Base-by-base conservation (phyloP, 2,329 filamentous ascomycete species). In the Curvularia verruculosa region DNA sequence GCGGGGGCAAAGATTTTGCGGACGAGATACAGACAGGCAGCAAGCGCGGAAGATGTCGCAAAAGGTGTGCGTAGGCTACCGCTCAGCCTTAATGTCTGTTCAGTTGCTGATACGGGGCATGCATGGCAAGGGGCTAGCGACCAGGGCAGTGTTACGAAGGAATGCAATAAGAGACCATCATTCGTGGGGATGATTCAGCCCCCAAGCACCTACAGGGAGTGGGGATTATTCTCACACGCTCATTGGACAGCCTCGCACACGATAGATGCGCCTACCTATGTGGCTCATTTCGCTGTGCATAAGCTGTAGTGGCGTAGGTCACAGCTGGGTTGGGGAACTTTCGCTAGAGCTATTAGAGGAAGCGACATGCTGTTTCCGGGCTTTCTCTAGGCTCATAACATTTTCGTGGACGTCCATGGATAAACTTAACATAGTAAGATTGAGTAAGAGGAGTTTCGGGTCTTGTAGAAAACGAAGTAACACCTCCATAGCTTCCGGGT, bases 231-330 rank as follows among this genome's bases (percentile, higher is more conserved):
- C 26, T 5, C 15, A 19, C 10, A 4, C n/a, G n/a, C 21, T 31
- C 24, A 45, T 45, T 45, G 43, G 43, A 26, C n/a, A 45, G 43
- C 43, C 43, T 45, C 18, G 43, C 26, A 7, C 41, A 29, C 15
- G 21, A 44, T 44, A n/a, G 15, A 44, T n/a, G 26, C 43, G 1
- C 26, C 2, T 21, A 10, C 26, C 10, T 8, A 13, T 12, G 6
- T 45, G 43, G 31, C 26, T 26, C 26, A 26, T 45, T 45, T 45
- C n/a, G 5, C 13, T 31, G n/a, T 12, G 39, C 39, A 24, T 41
- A 7, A 8, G 21, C 12, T 24, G 43, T 21, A 3, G 26, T 45
- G n/a, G 43, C 26, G 8, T 21, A 19, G 24, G 2, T n/a, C 13
- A 24, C 21, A 41, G 13, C 21, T 41, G 21, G 39, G 19, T 13